Base-by-base conservation (phyloP, 2,329 filamentous ascomycete genomes). In the Diaporthe citri region DNA sequence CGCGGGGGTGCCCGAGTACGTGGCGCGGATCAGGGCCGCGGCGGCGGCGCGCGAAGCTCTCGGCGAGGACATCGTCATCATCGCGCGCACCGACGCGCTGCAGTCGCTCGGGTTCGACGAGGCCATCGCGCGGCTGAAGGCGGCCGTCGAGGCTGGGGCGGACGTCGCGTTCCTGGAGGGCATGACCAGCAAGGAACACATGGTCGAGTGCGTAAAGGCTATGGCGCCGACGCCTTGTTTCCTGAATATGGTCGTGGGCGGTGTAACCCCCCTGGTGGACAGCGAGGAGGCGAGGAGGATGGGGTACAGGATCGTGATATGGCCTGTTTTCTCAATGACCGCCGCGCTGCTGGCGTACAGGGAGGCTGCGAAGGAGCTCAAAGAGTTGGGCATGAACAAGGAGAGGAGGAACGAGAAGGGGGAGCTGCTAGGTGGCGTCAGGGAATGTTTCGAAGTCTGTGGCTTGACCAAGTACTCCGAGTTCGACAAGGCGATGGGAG, bases 151-250 rank as follows among this genome's bases (percentile, higher is more conserved):
- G 2, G 87, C 86, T 17, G 90, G 91, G 28, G 91, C 90, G 2
- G 91, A 93, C 77, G 88, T 89, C 2, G 88, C 86, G 0, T 89
- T 93, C 75, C 85, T 92, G 5, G 91, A 93, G 78, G 91, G 90
- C 7, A 85, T 92, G 73, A 85, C 83, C 3, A 86, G 83, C 1
- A 84, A 84, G 20, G 88, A 89, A 51, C 84, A 92, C 78, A 75
- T 79, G 75, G 34, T 52, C 48, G 62, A 62, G 56, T 74, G 76
- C 34, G 72, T 75, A 2, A 13, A 64, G 28, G 76, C 48, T 2
- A 77, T 79, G 71, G 72, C 77, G 28, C 81, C 81, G 7, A 82
- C 80, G 60, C 81, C 81, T 22, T 81, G 79, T 69, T 77, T 82
- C 31, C 71, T 83, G 41, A 82, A 83, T 75, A 81, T 82, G 79